Base-by-base conservation (phyloP, 2,329 filamentous ascomycete species). In the Alternaria panax region DNA sequence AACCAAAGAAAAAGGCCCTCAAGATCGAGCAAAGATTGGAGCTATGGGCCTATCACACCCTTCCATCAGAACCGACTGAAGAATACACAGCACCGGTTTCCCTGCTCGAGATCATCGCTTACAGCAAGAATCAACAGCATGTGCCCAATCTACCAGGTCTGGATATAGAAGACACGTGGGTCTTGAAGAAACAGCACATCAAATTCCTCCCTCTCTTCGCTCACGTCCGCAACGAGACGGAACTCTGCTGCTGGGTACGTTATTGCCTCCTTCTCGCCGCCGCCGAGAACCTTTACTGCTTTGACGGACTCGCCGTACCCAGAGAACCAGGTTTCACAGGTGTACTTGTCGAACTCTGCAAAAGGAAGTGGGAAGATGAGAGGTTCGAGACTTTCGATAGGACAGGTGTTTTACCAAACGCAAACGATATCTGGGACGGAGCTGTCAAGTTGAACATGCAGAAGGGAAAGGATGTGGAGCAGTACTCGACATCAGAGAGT, bases 191-290 rank as follows among this genome's bases (percentile, higher is more conserved):
- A 42, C 9, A 32, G 30, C 8, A n/a, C 14, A 25, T 53, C 14
- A 14, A 16, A 18, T 25, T 53, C 16, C 18, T 53, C 6, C 38
- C 27, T 18, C 4, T 28, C 11, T 53, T 53, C 38, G 12, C 18
- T 24, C 18, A 42, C 18, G 16, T 53, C 18, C 51, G 27, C 18
- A 43, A 42, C 20, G 28, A 24, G n/a, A 36, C 38, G 16, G 51
- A 53, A 24, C 27, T 53, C 38, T 9, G 27, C 16, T 53, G 27
- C 30, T 36, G 34, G 8, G 38, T 53, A 18, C 16, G 38, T 16
- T 53, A 53, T 38, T 53, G 51, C 20, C 30, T 20, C 12, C 12
- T 43, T 14, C 51, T 53, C 16, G 40, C 51, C 12, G 51, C 40
- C 18, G 8, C 30, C n/a, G 8, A 20, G n/a, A 41, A 53, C 16